phyloP scores from a whole-genome alignment of 176 grass and related monocot genomes.

The Musa schizocarpa region DNA sequence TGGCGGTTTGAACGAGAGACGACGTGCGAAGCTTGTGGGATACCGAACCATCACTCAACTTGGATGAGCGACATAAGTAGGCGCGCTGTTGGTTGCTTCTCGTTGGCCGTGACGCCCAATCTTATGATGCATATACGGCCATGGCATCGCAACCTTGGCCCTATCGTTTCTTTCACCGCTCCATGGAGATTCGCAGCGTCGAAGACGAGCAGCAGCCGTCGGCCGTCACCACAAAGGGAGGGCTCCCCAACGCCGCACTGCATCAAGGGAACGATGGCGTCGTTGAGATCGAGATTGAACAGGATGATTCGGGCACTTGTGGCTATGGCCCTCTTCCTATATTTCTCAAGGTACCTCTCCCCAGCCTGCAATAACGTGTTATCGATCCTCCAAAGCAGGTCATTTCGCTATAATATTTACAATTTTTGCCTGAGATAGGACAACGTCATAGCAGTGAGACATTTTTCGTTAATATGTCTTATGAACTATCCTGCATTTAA shows the following conservation, averaged over 20 bases:
- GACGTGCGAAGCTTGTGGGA: not conserved
- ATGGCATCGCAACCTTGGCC: not conserved
- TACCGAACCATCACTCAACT: not conserved
- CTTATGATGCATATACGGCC: not conserved
- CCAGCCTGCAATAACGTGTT: not conserved
- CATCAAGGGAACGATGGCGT: slow-evolving; percentile 16
- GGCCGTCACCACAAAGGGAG: slow-evolving; percentile 19
- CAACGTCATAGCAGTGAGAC: too few species aligned
- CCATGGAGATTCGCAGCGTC: slow-evolving; percentile 48
- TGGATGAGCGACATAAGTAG: not conserved
- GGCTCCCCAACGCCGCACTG: not conserved
- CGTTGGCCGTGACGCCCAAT: not conserved
- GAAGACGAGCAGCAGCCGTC: slow-evolving; percentile 31
- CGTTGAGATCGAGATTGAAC: slow-evolving; percentile 34
- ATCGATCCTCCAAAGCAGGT: not conserved
- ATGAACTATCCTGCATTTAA: not conserved
- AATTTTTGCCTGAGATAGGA: not conserved
- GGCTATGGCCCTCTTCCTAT: slow-evolving; percentile 76
- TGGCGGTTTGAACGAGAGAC: too few species aligned
- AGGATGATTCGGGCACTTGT: slow-evolving; percentile 24
- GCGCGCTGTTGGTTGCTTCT: not conserved
- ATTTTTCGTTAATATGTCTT: not conserved
- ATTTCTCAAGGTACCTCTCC: slow-evolving; percentile 61
- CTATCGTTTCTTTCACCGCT: not conserved
- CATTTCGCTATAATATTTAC: not conserved